Base-by-base conservation (phyloP, 176 grass and related monocot species). In the Triticum aestivum region DNA sequence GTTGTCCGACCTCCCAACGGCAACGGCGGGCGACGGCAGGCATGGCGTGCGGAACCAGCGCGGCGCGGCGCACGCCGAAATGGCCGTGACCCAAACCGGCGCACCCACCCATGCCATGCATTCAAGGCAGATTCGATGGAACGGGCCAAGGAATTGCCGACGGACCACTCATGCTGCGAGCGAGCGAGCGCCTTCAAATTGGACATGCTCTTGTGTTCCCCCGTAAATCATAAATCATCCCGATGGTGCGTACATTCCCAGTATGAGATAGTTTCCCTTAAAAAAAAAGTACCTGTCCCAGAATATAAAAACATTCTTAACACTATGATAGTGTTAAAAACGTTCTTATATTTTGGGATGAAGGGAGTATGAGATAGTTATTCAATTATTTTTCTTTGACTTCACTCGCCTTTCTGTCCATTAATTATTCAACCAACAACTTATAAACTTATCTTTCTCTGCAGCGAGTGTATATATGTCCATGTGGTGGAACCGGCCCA, bases 101-200 rank as follows among this genome's bases (percentile, higher is more conserved):
- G 47, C 72, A 75, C 72, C 44, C 24, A 51, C 44, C 72, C 42
- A 75, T 51, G 3, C 42, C 72, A 75, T 51, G 3, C 72, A 75
- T 75, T 75, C 72, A 75, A 51, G 72, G 24, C 44, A 29, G 72
- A 75, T 51, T 75, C 72, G 3, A 51, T 73, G 71, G 39, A 73
- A 42, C 71, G 21, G n/a, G 8, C n/a, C 39, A 73, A 42, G 72
- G 72, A 75, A 45, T 75, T 75, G 39, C 72, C 42, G 47, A 18
- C 72, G 24, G 72, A 75, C 72, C 72, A 75, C 72, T 68, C 13
- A 15, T 17, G 65, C 65, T 67, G 29, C 29, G 5, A 51, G 26
- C 62, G 5, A 51, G 26, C 62, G 5, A 32, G 13, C 65, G 6
- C 29, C 65, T 33, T 67, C 2, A 67, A 67, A 2, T 13, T 34